Conservation (phyloP, 768 basidiomycete species). For the Xerocomus spinulosus region DNA sequence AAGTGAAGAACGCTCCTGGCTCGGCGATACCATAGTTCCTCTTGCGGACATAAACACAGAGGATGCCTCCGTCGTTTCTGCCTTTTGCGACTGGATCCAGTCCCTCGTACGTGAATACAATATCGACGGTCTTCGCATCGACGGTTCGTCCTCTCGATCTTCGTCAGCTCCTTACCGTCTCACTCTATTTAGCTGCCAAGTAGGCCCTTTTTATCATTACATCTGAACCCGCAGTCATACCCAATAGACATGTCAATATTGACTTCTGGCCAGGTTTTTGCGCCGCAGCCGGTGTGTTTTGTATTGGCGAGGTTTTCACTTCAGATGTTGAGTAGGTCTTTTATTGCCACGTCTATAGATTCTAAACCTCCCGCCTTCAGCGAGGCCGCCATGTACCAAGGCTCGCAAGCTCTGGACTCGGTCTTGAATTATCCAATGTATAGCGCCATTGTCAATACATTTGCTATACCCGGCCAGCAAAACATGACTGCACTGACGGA, state of each 20-base stretch:
- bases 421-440: slow-evolving; percentile 73
- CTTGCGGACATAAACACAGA: slow-evolving; percentile 78
- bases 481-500: slow-evolving; percentile 57
- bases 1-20: slow-evolving; percentile 75
- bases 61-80: slow-evolving; percentile 54
- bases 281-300: slow-evolving; percentile 74
- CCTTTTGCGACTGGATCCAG: slow-evolving; percentile 5
- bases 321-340: slow-evolving; percentile 25
- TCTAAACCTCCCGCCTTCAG: slow-evolving; percentile 34
- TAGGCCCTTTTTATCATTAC: background rate
- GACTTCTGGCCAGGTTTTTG: slow-evolving; percentile 35
- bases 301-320: slow-evolving; percentile 76
- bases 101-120: background rate
- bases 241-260: background rate
- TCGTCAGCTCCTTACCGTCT: background rate
- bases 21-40: slow-evolving; percentile 71
- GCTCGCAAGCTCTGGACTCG: slow-evolving; percentile 56
- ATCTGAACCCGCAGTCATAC: background rate
- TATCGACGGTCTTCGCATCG: background rate
- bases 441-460: slow-evolving; percentile 56
- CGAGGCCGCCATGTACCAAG: slow-evolving; percentile 55
- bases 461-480: slow-evolving; percentile 62
- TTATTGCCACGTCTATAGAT: slow-evolving; percentile 13
- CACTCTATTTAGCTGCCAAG: background rate
- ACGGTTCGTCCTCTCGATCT: background rate